phyloP scores from a whole-genome alignment of 192 early-diverging fungal species.

The Podila minutissima region DNA sequence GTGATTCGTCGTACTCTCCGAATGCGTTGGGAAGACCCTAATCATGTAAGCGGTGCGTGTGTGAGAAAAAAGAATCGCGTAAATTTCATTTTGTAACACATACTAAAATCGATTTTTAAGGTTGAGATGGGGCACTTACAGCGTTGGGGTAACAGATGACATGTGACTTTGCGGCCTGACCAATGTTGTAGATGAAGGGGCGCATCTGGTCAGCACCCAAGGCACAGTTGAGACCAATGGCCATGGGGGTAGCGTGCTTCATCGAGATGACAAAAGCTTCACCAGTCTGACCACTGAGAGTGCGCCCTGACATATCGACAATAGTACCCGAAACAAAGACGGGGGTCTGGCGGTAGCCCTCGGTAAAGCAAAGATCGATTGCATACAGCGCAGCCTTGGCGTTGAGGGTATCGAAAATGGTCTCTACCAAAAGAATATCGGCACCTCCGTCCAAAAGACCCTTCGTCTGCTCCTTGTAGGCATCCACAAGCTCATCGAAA shows the following conservation, averaged over 20 bases:
- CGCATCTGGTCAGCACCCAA: conserved; percentile 94
- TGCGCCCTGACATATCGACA: conserved; percentile 96
- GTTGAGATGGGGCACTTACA: conserved; percentile 43
- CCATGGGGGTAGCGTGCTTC: conserved; percentile 80
- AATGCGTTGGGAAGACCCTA: conserved; percentile 96
- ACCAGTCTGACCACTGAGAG: conserved; percentile 95
- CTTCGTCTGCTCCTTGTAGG: conserved; percentile 91
- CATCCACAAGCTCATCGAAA: conserved; percentile 91
- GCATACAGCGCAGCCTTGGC: conserved; percentile 96
- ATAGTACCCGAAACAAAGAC: conserved; percentile 92
- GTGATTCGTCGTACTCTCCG: conserved; percentile 95
- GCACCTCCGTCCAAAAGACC: conserved; percentile 95
- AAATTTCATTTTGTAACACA: background rate
- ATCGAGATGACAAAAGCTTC: conserved; percentile 94
- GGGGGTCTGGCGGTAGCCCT: conserved; percentile 70
- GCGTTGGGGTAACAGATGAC: conserved; percentile 98
- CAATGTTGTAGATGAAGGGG: conserved; percentile 93
- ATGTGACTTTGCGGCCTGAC: conserved; percentile 81
- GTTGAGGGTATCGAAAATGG: conserved; percentile 98
- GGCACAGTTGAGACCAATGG: conserved; percentile 93
- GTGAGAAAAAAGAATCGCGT: background rate
- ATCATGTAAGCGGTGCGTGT: background rate
- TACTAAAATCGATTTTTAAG: background rate
- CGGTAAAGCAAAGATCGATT: conserved; percentile 85
- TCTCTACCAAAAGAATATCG: conserved; percentile 94